These are phyloP conservation scores for Magnusiomyces magnusii DNA, from an alignment of 1,139 yeast genomes.

Conservation along the genomic window DNA sequence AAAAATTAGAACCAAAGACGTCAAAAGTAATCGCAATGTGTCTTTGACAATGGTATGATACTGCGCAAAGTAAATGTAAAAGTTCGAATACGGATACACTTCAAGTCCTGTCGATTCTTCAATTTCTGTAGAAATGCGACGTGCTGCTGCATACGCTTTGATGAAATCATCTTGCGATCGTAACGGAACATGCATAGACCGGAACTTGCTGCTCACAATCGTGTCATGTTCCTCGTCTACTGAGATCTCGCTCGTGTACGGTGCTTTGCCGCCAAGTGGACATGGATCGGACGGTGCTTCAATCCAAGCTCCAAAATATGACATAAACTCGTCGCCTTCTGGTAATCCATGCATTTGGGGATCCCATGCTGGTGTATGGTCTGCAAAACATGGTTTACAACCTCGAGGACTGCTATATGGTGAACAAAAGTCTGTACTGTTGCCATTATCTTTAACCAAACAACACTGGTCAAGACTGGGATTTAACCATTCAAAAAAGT, in stretches of 20 bases:
- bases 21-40: slow-evolving; percentile 47
- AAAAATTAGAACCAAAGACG: slow-evolving; percentile 53
- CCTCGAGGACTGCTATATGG: slow-evolving; percentile 63
- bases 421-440: slow-evolving; percentile 48
- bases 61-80: slow-evolving; percentile 88
- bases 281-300: slow-evolving; percentile 80
- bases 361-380: slow-evolving; percentile 54
- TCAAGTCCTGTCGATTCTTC: slow-evolving; percentile 41
- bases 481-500: slow-evolving; percentile 76
- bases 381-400: slow-evolving; percentile 63
- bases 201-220: slow-evolving; percentile 56
- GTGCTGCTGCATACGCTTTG: slow-evolving; percentile 64
- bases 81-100: slow-evolving; percentile 88
- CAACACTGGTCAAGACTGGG: slow-evolving; percentile 87
- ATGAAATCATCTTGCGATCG: slow-evolving; percentile 82
- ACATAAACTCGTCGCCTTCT: slow-evolving; percentile 62
- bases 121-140: slow-evolving; percentile 59
- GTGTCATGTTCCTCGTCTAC: slow-evolving; percentile 34
- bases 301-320: slow-evolving; percentile 74
- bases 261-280: slow-evolving; percentile 94
- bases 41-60: slow-evolving; percentile 55
- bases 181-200: slow-evolving; percentile 76
- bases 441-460: slow-evolving; percentile 33
- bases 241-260: slow-evolving; percentile 60
- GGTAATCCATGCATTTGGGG: slow-evolving; percentile 82